Evolutionary conservation across 345 rosid genomes (phyloP).

Genomic region (Murraya paniculata): DNA sequence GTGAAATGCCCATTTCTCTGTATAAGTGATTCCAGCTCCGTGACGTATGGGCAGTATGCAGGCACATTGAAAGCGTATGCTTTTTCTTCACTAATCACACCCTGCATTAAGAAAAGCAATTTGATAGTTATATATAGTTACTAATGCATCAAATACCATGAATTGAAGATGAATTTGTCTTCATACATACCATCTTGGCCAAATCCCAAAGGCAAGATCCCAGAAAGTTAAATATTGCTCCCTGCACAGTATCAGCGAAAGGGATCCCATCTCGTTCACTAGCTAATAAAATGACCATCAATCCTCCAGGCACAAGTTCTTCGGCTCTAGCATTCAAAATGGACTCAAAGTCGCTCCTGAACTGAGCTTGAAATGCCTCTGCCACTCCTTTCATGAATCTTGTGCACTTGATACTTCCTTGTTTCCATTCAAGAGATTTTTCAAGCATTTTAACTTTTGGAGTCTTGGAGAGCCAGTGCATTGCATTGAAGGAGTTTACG

Average conservation of each 20-base stretch:
- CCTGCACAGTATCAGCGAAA: neutral
- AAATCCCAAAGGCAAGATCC: neutral
- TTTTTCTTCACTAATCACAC: conserved; percentile 7
- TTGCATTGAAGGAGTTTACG: neutral
- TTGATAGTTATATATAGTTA: no score
- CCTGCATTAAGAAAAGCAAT: neutral
- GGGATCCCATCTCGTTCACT: neutral
- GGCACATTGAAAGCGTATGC: conserved; percentile 5
- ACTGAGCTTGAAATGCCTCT: neutral
- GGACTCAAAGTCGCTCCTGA: neutral
- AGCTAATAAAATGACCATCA: neutral
- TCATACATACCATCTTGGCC: conserved; percentile 9
- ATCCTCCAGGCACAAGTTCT: conserved; percentile 2
- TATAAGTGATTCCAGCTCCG: conserved; percentile 3
- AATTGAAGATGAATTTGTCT: neutral
- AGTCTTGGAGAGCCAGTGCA: neutral
- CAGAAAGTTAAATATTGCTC: neutral
- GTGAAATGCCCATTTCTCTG: conserved; percentile 2
- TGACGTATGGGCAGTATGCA: neutral
- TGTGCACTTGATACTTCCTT: neutral
- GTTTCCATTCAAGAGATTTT: neutral
- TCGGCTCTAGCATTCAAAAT: neutral
- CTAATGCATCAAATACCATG: no score
- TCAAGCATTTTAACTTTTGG: neutral
- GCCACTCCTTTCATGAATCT: neutral